These are phyloP conservation scores for Senna siamea DNA, from an alignment of 306 rosid genomes.

Conservation along the genomic window DNA sequence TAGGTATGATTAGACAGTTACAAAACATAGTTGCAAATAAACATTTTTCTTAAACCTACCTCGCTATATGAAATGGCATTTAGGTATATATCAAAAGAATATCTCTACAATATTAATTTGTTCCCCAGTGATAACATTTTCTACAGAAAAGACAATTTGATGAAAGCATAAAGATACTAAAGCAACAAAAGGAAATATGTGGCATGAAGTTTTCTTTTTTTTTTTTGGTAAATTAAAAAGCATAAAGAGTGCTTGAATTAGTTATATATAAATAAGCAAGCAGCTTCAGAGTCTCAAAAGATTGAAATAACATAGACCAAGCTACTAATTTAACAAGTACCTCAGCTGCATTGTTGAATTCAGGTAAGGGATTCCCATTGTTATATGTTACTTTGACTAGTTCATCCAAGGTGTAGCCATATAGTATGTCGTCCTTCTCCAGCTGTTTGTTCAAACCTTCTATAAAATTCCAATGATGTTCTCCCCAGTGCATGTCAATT, in stretches of 20 bases:
- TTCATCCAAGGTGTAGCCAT: constrained; percentile 86
- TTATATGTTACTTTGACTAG: constrained; percentile 90
- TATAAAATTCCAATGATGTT: constrained; percentile 69
- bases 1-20: background rate
- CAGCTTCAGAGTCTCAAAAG: constrained; percentile 1
- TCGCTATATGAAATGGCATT: background rate
- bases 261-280: constrained; percentile 17
- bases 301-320: constrained; percentile 30
- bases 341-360: constrained; percentile 95
- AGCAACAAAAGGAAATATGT: background rate
- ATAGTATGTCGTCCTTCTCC: constrained; percentile 73
- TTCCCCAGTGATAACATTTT: background rate
- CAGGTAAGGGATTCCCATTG: constrained; percentile 85
- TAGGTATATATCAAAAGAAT: background rate
- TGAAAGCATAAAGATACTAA: background rate
- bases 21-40: background rate
- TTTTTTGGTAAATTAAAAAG: background rate
- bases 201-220: background rate
- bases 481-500: constrained; percentile 86
- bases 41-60: background rate
- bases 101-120: background rate
- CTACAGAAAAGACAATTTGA: background rate
- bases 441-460: constrained; percentile 82
- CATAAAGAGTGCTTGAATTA: background rate
- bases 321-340: constrained; percentile 52